phyloP scores from a whole-genome alignment of 1,139 yeast genomes.

The Nakaseomyces delphensis region DNA sequence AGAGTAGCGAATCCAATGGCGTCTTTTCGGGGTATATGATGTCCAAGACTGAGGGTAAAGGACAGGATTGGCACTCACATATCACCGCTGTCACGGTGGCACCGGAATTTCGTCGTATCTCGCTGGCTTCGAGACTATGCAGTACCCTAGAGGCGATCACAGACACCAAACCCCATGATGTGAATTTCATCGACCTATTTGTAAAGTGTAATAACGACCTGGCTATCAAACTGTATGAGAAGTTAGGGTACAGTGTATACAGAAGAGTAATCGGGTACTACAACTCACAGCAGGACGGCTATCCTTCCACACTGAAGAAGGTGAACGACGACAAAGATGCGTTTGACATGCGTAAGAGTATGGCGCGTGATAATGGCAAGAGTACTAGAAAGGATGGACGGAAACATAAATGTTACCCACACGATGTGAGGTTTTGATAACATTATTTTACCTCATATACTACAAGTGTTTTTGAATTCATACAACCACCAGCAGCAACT shows the following conservation, averaged over 20 bases:
- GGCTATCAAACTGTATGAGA: constrained; percentile 76
- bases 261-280: constrained; percentile 90
- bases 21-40: constrained; percentile 67
- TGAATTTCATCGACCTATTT: constrained; percentile 81
- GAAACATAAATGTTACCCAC: constrained; percentile 50
- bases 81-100: constrained; percentile 93
- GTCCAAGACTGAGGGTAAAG: constrained; percentile 91
- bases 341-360: constrained; percentile 66
- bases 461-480: too few relatives aligned
- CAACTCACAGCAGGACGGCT: constrained; percentile 33
- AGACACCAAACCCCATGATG: constrained; percentile 58
- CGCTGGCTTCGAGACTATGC: constrained; percentile 71
- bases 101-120: constrained; percentile 72
- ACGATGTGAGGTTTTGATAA: constrained; percentile 37
- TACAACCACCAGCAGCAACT: too few relatives aligned
- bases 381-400: constrained; percentile 55
- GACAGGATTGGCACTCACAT: constrained; percentile 89
- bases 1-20: constrained; percentile 41
- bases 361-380: constrained; percentile 35
- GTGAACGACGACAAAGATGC: constrained; percentile 71
- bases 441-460: neutral
- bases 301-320: constrained; percentile 37
- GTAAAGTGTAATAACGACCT: constrained; percentile 77
- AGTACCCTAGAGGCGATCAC: constrained; percentile 64
- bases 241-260: constrained; percentile 75